phyloP scores from a whole-genome alignment of 1,284 basidiomycete genomes.

The Psilocybe mexicana region DNA sequence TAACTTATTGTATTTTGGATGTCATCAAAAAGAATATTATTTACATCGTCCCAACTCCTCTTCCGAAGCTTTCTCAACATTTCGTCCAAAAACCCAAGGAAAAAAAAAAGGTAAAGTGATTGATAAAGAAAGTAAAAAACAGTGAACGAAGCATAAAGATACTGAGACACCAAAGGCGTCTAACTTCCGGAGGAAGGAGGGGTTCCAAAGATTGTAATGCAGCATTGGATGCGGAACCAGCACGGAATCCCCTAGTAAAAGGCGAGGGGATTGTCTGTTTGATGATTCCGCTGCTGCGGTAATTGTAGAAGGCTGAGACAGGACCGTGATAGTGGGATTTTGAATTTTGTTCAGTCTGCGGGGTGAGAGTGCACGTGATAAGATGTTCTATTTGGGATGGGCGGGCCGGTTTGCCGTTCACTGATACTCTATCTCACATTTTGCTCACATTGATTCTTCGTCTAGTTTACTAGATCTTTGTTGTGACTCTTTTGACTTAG shows the following conservation, averaged over 20 bases:
- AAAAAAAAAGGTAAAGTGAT: not conserved
- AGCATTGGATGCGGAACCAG: slow-evolving; percentile 35
- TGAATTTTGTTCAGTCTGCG: slow-evolving; percentile 32
- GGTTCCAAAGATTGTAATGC: slow-evolving; percentile 38
- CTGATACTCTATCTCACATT: too few species aligned
- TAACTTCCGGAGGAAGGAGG: slow-evolving; percentile 27
- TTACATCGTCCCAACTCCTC: too few species aligned
- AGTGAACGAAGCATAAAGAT: slow-evolving; percentile 2
- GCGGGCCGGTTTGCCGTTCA: not conserved
- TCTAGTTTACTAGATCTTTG: too few species aligned
- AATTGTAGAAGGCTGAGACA: not conserved
- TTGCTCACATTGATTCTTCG: too few species aligned
- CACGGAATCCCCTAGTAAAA: slow-evolving; percentile 45
- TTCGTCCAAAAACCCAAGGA: not conserved
- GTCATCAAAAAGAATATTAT: not conserved
- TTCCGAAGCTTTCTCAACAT: not conserved
- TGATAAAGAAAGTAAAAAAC: not conserved
- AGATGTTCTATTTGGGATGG: not conserved
- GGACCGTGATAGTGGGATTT: slow-evolving; percentile 4
- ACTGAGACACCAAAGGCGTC: slow-evolving; percentile 6
- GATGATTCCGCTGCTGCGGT: slow-evolving; percentile 36
- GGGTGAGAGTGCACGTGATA: slow-evolving; percentile 25
- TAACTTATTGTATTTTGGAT: not conserved
- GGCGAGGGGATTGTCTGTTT: slow-evolving; percentile 42
- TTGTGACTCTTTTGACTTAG: not conserved